A percentile compares a stretch with the other conserved stretches of the same genome.
Evolutionary conservation across 2,329 filamentous ascomycete genomes (phyloP).

Genomic region (Paraphoma chrysanthemicola): DNA sequence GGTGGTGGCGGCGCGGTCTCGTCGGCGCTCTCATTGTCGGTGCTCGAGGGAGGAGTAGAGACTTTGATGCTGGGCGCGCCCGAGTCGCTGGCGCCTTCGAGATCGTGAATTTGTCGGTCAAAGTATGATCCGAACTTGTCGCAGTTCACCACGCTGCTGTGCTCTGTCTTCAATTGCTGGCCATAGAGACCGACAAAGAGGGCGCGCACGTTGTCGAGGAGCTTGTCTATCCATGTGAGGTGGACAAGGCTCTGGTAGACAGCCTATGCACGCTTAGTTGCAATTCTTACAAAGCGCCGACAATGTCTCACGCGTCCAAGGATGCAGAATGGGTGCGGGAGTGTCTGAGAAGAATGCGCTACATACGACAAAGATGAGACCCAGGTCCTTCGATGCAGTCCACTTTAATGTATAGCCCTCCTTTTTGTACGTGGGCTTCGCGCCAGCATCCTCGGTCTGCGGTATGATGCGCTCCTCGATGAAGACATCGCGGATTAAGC

Average conservation of each 20-base stretch:
- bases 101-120: conserved; percentile 85
- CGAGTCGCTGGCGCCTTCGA: conserved; percentile 66
- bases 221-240: conserved; percentile 94
- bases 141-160: conserved; percentile 81
- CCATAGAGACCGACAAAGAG: conserved; percentile 92
- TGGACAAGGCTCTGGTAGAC: conserved; percentile 96
- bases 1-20: conserved; percentile 62
- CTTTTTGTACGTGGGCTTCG: conserved; percentile 79
- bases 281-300: conserved; percentile 1
- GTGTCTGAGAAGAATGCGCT: neutral
- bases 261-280: conserved; percentile 62
- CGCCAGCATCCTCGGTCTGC: conserved; percentile 65
- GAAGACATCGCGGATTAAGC: conserved; percentile 94
- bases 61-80: conserved; percentile 49
- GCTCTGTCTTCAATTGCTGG: conserved; percentile 81
- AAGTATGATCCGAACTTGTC: conserved; percentile 86
- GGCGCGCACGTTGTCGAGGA: conserved; percentile 92
- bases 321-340: no score
- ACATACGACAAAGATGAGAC: conserved; percentile 90
- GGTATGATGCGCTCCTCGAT: conserved; percentile 87
- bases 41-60: conserved; percentile 57
- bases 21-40: conserved; percentile 56
- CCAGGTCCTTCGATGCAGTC: conserved; percentile 89
- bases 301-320: neutral
- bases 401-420: conserved; percentile 96